Base-by-base conservation (phyloP, 2,329 filamentous ascomycete genomes). In the Cadophora luteo-olivacea region DNA sequence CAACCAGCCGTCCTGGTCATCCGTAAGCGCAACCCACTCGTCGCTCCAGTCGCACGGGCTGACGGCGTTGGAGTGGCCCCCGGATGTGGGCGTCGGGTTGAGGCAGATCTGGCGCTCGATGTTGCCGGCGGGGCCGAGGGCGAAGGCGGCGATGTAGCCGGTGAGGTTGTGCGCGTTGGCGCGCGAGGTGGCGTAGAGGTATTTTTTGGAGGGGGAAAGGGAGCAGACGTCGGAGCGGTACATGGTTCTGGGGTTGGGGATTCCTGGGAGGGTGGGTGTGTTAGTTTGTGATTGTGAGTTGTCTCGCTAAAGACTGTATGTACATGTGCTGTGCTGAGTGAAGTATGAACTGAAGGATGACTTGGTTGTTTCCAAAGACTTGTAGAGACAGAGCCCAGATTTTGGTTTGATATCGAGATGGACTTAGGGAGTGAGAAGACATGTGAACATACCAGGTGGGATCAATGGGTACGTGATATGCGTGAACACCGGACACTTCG, bases 41-140 rank as follows among this genome's bases (percentile, higher is more conserved):
- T 97, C 93, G 69, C 84, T 91, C 87, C 92, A 97, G 69, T 92
- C 90, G 77, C 91, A 93, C 0, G 93, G 93, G 67, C 88, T 87
- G n/a, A 97, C 92, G 0, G 93, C 93, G 77, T 97, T 97, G 70
- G 91, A 94, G 80, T 97, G 93, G 0, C 93, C 93, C 57, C 93
- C 93, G 77, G 92, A 94, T 2, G 92, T 97, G 1, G 92, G 92
- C 2, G 93, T 97, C 0, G 93, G 92, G 76, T 93, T 92, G 61
- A 97, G 83, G 77, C 89, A 93, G 61, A 97, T 87, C 83, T 96
- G 93, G 54, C 85, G 81, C 82, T 94, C 91, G 67, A 97, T 90
- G 71, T 87, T 86, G 1, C 93, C 93, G 49, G 84, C 85, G 0
- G 87, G 84, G 2, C 85, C 84, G 60, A 97, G 85, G 75, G 87